A percentile compares a stretch with the other conserved stretches of the same genome.
phyloP scores from a whole-genome alignment of 495 filamentous ascomycete species.

The Penicillium bialowiezense region DNA sequence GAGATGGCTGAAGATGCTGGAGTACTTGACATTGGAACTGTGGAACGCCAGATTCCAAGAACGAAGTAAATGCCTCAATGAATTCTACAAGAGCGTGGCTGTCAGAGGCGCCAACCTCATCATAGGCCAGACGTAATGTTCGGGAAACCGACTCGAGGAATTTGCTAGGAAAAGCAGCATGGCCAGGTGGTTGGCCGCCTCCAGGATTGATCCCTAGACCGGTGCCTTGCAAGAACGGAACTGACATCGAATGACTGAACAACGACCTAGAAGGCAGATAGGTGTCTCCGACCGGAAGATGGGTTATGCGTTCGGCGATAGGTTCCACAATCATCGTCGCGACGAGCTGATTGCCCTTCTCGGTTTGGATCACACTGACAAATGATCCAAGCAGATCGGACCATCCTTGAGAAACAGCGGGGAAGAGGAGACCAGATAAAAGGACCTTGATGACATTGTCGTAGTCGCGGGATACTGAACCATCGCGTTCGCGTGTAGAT shows the following conservation, averaged over 20 bases:
- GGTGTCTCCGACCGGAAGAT: slow-evolving; percentile 14
- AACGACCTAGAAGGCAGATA: slow-evolving; percentile 33
- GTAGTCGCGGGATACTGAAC: slow-evolving; percentile 55
- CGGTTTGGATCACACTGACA: slow-evolving; percentile 54
- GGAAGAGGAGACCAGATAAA: slow-evolving; percentile 55
- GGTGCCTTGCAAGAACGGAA: slow-evolving; percentile 27
- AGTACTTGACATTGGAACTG: slow-evolving; percentile 32
- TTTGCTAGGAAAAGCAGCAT: slow-evolving; percentile 23
- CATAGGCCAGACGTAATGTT: slow-evolving; percentile 32
- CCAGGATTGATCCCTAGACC: slow-evolving; percentile 5
- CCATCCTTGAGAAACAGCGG: slow-evolving; percentile 52
- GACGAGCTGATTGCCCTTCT: slow-evolving; percentile 63
- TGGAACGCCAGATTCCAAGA: slow-evolving; percentile 32
- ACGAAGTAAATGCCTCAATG: slow-evolving; percentile 40
- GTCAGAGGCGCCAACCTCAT: slow-evolving; percentile 21
- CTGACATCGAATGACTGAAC: slow-evolving; percentile 31
- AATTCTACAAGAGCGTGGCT: slow-evolving; percentile 28
- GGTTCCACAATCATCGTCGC: slow-evolving; percentile 67
- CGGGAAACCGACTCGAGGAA: slow-evolving; percentile 25
- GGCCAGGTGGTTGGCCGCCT: background rate
- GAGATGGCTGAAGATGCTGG: slow-evolving; percentile 28
- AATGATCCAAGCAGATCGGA: slow-evolving; percentile 57
- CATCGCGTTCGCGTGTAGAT: slow-evolving; percentile 42
- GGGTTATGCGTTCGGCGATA: slow-evolving; percentile 51
- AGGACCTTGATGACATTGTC: slow-evolving; percentile 68